phyloP scores from a whole-genome alignment of 768 basidiomycete species.

The Boletus subcaerulescens region DNA sequence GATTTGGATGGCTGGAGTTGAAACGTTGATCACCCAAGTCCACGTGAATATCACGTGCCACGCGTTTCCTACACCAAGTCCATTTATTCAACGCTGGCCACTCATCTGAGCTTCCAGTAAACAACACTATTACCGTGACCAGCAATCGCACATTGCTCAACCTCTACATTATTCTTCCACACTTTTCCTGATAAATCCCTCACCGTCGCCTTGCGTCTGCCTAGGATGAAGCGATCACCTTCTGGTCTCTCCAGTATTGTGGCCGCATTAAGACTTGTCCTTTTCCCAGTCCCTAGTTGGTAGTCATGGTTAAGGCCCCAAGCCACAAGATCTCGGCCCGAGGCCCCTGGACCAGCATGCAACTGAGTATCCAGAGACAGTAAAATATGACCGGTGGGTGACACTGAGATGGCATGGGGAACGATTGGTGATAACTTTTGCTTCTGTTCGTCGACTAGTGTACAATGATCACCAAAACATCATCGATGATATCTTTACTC shows the following conservation, averaged over 20 bases:
- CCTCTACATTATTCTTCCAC: constrained; percentile 57
- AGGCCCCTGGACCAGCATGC: constrained; percentile 46
- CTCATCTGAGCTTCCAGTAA: constrained; percentile 59
- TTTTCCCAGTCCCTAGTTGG: constrained; percentile 75
- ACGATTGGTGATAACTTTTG: constrained; percentile 60
- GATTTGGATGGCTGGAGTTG: not conserved
- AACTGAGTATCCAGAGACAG: constrained; percentile 63
- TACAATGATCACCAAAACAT: constrained; percentile 3
- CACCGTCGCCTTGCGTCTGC: constrained; percentile 48
- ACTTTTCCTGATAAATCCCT: constrained; percentile 56
- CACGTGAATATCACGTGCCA: constrained; percentile 21
- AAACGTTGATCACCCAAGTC: not conserved
- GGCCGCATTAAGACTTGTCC: constrained; percentile 55
- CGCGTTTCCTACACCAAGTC: not conserved
- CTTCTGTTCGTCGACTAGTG: constrained; percentile 61
- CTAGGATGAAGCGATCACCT: constrained; percentile 60
- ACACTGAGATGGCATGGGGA: constrained; percentile 62
- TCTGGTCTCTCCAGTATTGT: constrained; percentile 47
- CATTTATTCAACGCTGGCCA: no score
- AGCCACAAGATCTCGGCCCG: constrained; percentile 61
- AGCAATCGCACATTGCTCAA: constrained; percentile 62
- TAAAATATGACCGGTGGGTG: constrained; percentile 73
- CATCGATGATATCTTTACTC: constrained; percentile 27
- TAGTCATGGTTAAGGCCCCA: constrained; percentile 76
- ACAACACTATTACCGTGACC: constrained; percentile 65